A percentile compares a stretch with the other conserved stretches of the same genome.
phyloP scores from a whole-genome alignment of 177 flowering plant species.

The Vitis hybrid region DNA sequence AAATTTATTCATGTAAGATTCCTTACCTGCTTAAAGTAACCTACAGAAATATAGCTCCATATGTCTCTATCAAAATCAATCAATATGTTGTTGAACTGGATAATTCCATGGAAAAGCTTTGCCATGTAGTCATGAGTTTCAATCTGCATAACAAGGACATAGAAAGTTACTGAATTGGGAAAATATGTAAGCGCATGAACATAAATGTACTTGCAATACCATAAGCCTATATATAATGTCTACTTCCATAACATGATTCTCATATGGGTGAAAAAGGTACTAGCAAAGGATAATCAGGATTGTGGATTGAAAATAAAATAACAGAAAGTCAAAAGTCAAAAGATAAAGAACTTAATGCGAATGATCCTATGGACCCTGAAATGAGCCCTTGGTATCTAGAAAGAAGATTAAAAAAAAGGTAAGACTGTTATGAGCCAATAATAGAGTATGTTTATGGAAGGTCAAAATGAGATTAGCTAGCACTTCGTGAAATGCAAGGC shows the following conservation, averaged over 20 bases:
- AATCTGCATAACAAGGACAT: slow-evolving; percentile 53
- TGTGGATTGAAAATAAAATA: no score
- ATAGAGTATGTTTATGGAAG: no score
- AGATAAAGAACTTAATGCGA: no score
- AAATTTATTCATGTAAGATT: not conserved
- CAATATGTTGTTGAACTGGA: slow-evolving; percentile 73
- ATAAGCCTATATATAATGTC: not conserved
- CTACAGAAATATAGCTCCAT: slow-evolving; percentile 85
- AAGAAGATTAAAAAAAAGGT: no score
- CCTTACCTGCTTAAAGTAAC: slow-evolving; percentile 89
- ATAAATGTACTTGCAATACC: not conserved
- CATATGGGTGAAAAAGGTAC: no score
- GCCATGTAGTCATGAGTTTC: slow-evolving; percentile 98
- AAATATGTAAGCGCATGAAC: not conserved
- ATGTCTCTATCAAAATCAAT: slow-evolving; percentile 83
- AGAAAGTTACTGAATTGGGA: not conserved
- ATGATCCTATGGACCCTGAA: no score
- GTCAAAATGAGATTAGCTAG: no score
- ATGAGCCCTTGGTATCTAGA: no score
- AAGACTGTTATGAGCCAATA: no score
- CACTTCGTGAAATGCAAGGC: no score
- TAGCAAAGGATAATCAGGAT: no score
- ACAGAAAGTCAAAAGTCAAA: no score
- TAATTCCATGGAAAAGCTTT: slow-evolving; percentile 63
- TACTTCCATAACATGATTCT: not conserved